Conservation (phyloP, 805 yeast species). For the Candida gorgasii region DNA sequence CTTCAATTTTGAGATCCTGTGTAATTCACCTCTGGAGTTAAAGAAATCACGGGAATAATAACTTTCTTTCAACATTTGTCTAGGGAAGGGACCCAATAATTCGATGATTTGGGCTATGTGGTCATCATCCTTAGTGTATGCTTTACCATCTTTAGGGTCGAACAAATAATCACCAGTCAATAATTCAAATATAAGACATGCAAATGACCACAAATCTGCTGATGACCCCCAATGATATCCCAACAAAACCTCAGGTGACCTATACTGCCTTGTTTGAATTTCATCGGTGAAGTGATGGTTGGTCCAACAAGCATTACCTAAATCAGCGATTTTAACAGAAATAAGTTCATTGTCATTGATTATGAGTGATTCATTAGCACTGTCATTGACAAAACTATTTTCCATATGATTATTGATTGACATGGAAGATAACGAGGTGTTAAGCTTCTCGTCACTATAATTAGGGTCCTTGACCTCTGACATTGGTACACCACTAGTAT, state of each 20-base stretch:
- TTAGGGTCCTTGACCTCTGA: constrained; percentile 16
- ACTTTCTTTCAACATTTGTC: constrained; percentile 57
- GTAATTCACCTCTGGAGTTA: constrained; percentile 67
- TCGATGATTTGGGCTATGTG: constrained; percentile 95
- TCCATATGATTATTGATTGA: constrained; percentile 25
- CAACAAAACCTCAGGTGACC: constrained; percentile 64
- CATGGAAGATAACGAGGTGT: constrained; percentile 44
- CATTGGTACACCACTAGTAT: constrained; percentile 19
- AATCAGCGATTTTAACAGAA: constrained; percentile 66
- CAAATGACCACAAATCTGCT: constrained; percentile 95
- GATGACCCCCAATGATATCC: constrained; percentile 94
- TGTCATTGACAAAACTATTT: constrained; percentile 11
- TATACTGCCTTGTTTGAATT: constrained; percentile 67
- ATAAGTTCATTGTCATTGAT: constrained; percentile 54
- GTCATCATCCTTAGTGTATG: constrained; percentile 88
- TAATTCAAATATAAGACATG: constrained; percentile 86
- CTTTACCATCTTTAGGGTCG: constrained; percentile 79
- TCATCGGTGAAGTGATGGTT: constrained; percentile 65
- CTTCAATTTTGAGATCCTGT: constrained; percentile 77
- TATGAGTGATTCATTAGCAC: constrained; percentile 18
- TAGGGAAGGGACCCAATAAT: constrained; percentile 68
- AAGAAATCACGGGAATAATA: constrained; percentile 62
- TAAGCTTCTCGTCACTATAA: constrained; percentile 17
- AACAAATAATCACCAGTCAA: constrained; percentile 93
- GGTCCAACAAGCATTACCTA: constrained; percentile 70